Percentiles rank a stretch among this genome's conserved stretches.
Conservation (phyloP, 192 early-diverging fungal species). For the Linnemannia elongata region DNA sequence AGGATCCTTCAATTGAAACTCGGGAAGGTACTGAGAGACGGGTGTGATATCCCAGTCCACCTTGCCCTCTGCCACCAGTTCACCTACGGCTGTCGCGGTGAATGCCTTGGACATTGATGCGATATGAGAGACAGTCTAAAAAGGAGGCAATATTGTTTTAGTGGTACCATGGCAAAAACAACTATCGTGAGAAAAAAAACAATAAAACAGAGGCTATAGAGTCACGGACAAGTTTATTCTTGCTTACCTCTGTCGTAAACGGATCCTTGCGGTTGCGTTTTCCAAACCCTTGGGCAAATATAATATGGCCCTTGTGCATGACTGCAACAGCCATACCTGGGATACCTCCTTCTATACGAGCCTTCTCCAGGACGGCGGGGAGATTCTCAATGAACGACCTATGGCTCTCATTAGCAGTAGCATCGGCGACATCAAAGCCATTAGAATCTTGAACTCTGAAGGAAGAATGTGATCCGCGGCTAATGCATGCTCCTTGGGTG, state of each 20-base stretch:
- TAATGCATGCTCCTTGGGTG: too few species aligned
- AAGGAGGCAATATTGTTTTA: too few species aligned
- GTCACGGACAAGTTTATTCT: background rate
- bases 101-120: constrained; percentile 23
- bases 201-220: too few species aligned
- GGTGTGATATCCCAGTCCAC: constrained; percentile 27
- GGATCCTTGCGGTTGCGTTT: constrained; percentile 15
- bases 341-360: background rate
- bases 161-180: background rate
- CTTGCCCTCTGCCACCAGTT: constrained; percentile 25
- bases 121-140: background rate
- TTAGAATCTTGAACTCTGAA: too few species aligned
- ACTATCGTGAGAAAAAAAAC: background rate
- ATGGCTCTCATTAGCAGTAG: background rate
- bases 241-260: constrained; percentile 14
- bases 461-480: too few species aligned
- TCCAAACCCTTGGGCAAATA: constrained; percentile 24
- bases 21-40: constrained; percentile 20
- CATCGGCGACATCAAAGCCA: too few species aligned
- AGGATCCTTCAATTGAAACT: constrained; percentile 27
- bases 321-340: constrained; percentile 18
- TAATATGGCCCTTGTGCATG: constrained; percentile 11
- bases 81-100: constrained; percentile 16
- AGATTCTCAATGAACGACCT: background rate
- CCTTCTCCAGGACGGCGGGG: background rate